Percentiles rank a stretch among this genome's conserved stretches.
Conservation (phyloP, 306 rosid species). For the Trifolium subterraneum region DNA sequence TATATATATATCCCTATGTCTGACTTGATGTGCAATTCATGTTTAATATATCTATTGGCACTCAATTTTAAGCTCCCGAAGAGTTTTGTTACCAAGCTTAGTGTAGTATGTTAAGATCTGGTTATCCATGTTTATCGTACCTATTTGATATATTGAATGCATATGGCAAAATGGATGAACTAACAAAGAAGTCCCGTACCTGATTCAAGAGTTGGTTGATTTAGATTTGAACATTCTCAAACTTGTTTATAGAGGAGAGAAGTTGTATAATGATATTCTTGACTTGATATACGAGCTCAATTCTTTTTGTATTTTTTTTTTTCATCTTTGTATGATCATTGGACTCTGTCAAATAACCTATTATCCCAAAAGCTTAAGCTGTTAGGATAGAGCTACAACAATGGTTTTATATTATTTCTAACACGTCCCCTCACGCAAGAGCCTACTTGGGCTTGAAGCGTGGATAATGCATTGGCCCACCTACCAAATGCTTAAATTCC, state of each 20-base stretch:
- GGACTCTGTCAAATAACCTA: no score
- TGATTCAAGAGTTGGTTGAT: conserved; percentile 36
- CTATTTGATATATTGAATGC: conserved; percentile 30
- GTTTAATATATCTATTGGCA: conserved; percentile 18
- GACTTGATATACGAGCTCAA: conserved; percentile 6
- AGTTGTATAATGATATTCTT: conserved; percentile 32
- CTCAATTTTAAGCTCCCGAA: conserved; percentile 20
- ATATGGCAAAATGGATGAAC: conserved; percentile 32
- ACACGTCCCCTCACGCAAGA: no score
- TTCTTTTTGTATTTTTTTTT: conserved; percentile 12
- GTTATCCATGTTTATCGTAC: conserved; percentile 25
- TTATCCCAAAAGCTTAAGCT: no score
- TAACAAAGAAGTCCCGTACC: conserved; percentile 30
- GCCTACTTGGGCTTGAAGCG: no score
- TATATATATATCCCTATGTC: conserved; percentile 22
- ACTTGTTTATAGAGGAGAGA: conserved; percentile 26
- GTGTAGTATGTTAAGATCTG: conserved; percentile 20
- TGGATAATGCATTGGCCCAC: no score
- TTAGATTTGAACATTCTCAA: conserved; percentile 32
- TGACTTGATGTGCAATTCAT: conserved; percentile 26
- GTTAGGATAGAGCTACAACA: no score
- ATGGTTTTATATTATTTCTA: no score
- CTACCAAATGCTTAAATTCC: no score
- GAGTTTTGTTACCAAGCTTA: conserved; percentile 36
- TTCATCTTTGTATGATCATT: conserved; percentile 22